These are phyloP conservation scores for Aegilops tauschii DNA, from an alignment of 176 grass and related monocot genomes.

Conservation along the genomic window DNA sequence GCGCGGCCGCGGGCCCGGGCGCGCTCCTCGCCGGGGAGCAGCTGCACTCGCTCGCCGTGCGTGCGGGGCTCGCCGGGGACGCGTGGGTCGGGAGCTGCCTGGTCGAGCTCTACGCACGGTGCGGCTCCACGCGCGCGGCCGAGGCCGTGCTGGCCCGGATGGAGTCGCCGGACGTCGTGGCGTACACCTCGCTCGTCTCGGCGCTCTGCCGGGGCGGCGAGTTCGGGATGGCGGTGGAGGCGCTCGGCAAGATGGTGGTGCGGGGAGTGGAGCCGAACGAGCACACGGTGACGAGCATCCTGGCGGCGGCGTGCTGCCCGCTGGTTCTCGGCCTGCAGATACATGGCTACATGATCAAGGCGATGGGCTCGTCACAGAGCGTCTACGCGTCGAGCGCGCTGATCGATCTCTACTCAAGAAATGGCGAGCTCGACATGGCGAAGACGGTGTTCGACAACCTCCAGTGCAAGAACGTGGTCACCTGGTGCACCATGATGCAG, in stretches of 20 bases:
- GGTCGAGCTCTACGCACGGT: conserved; percentile 66
- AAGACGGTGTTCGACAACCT: conserved; percentile 46
- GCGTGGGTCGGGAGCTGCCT: conserved; percentile 45
- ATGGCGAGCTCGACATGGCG: conserved; percentile 28
- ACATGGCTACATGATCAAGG: conserved; percentile 69
- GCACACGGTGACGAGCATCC: conserved; percentile 52
- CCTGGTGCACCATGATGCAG: conserved; percentile 79
- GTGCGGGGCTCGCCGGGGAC: conserved; percentile 39
- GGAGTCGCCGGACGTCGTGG: conserved; percentile 54
- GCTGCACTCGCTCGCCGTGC: conserved; percentile 63
- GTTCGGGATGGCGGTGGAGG: conserved; percentile 20
- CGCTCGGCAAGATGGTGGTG: conserved; percentile 44
- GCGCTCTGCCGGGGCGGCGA: conserved; percentile 47
- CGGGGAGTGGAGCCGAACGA: conserved; percentile 61
- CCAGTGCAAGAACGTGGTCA: conserved; percentile 56
- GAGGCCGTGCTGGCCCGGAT: conserved; percentile 42
- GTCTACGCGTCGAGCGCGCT: conserved; percentile 56
- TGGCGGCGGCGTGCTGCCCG: conserved; percentile 41
- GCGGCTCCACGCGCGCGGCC: conserved; percentile 35
- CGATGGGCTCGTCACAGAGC: conserved; percentile 29
- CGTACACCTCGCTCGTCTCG: conserved; percentile 72
- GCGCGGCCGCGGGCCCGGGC: conserved; percentile 38
- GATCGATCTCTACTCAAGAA: conserved; percentile 68
- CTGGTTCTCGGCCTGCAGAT: conserved; percentile 56
- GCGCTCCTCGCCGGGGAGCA: conserved; percentile 46